Evolutionary conservation across 257 asterid genomes (phyloP), one percentile per base, ranked within the genome.

Genomic region (Craterostigma plantagineum): DNA sequence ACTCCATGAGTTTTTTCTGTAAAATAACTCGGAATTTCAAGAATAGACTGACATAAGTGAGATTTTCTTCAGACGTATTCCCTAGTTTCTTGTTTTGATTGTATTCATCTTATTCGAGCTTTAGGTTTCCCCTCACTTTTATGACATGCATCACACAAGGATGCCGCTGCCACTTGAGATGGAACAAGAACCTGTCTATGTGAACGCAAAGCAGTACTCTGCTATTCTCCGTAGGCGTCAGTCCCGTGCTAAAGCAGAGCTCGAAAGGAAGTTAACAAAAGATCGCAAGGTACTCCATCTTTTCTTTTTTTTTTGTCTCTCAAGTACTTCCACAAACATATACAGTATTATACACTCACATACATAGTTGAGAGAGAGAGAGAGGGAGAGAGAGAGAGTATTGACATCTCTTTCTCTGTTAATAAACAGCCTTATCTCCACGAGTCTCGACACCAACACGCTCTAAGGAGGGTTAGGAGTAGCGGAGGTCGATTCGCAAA

Each of bases 381-480:
- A 23, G 30, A 23, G 30, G 6, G 30, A 23, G 9, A n/a, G 9
- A n/a, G 13, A 9, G 9, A 45, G 8, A 14, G 30, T 8, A 34
- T 27, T 7, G 34, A 33, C 6, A 40, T 37, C 34, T 37, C 36
- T 53, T 48, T 15, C 43, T 10, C 18, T 41, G 18, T 7, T 37
- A 11, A 34, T 49, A 34, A 33, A 61, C 76, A 76, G 87, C 82
- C 81, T 14, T 76, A 76, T 52, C 79, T 76, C 16, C 81, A 75
- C 0, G 85, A 75, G 51, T 75, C 85, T 11, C 65, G 76, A 38
- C 86, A 75, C 60, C 81, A 75, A 64, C 87, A 76, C 57, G 87
- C 87, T 11, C 49, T 76, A 49, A 69, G 76, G 60, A 69, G 87
- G 59, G 71, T 39, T 40, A 63, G 87, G 59, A 65, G 81, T 18